A percentile compares a stretch with the other conserved stretches of the same genome.
Evolutionary conservation across 148 eudicot genomes (phyloP).

Genomic region (Arbutus unedo): DNA sequence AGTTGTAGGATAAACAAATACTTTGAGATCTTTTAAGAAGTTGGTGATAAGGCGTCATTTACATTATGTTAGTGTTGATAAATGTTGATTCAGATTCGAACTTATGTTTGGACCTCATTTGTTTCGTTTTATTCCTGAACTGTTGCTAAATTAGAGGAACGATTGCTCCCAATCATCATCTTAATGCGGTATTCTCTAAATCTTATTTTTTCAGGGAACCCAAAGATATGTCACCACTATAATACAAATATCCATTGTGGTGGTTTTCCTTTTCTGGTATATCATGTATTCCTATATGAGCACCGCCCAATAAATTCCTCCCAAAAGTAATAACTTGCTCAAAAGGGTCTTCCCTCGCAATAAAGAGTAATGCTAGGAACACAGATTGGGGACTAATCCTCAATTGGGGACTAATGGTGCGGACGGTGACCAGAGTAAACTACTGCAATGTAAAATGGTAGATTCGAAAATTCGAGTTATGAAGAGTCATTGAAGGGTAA

Average conservation of each 20-base stretch:
- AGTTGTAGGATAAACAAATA: constrained; percentile 10
- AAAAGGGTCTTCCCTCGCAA: background rate
- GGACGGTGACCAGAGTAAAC: no score
- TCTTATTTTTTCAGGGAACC: no score
- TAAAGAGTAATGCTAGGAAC: background rate
- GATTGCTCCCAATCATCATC: no score
- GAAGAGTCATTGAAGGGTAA: no score
- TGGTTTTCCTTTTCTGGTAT: no score
- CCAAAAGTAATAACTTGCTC: background rate
- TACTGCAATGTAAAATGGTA: background rate
- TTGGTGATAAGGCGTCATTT: background rate
- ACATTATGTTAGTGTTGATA: background rate
- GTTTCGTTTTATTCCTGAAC: background rate
- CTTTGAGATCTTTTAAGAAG: background rate
- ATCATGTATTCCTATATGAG: no score
- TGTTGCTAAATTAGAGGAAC: background rate
- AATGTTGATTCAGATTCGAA: background rate
- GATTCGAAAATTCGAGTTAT: background rate
- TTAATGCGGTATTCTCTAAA: no score
- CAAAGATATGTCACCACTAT: no score
- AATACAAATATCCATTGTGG: no score
- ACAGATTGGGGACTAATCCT: no score
- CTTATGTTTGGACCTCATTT: background rate
- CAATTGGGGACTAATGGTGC: no score
- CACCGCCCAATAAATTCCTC: background rate